Percentiles rank a stretch among this genome's conserved stretches.
phyloP scores from a whole-genome alignment of 108 stramenopile species.

The Nitzschia sp. region DNA sequence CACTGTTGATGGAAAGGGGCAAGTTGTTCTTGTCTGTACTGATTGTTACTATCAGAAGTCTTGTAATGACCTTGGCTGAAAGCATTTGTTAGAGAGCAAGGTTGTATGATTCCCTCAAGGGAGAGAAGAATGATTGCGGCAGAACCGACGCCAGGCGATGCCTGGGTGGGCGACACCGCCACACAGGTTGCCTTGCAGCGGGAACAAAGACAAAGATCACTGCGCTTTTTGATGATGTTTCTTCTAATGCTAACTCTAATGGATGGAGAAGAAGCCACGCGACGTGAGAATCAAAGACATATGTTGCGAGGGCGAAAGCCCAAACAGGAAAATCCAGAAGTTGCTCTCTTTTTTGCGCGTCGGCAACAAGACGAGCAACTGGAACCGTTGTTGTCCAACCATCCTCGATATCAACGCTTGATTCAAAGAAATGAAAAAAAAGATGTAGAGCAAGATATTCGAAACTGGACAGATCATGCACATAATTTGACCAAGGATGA shows the following conservation, averaged over 20 bases:
- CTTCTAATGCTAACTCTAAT: conserved; percentile 73
- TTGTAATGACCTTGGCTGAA: no score
- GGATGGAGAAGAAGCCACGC: conserved; percentile 71
- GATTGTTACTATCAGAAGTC: no score
- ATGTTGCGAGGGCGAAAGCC: background rate
- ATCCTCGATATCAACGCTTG: conserved; percentile 52
- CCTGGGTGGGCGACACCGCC: background rate
- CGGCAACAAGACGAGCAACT: conserved; percentile 36
- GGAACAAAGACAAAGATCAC: conserved; percentile 71
- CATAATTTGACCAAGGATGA: conserved; percentile 15
- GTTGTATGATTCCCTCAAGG: no score
- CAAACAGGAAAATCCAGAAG: background rate
- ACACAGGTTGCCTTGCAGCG: conserved; percentile 40
- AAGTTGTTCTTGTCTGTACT: no score
- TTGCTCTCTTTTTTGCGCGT: conserved; percentile 18
- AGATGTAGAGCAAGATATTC: conserved; percentile 51
- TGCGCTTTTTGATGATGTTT: conserved; percentile 79
- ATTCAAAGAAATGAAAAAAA: conserved; percentile 49
- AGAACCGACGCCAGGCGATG: background rate
- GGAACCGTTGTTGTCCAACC: conserved; percentile 5
- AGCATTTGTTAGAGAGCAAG: no score
- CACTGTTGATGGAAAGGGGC: no score
- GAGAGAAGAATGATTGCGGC: no score
- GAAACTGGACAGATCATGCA: conserved; percentile 42
- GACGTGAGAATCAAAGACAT: conserved; percentile 15